Evolutionary conservation across 2,329 filamentous ascomycete genomes (phyloP).

Genomic region (Alternaria hordeiaustralica): DNA sequence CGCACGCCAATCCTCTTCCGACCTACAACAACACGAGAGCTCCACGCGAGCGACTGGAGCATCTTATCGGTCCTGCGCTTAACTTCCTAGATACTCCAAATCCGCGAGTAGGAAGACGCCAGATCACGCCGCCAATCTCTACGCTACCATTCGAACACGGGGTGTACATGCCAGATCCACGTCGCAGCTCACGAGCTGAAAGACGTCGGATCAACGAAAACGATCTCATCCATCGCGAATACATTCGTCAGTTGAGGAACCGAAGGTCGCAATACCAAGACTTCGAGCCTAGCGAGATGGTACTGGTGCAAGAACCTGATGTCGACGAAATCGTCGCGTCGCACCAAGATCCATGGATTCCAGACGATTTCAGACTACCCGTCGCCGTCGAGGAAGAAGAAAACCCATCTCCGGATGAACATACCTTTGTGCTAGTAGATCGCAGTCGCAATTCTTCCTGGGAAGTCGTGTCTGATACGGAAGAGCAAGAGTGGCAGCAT

Average conservation of each 20-base stretch:
- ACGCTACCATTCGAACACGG: background rate
- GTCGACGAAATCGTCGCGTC: background rate
- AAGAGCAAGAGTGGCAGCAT: background rate
- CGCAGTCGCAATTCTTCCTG: background rate
- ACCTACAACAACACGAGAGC: background rate
- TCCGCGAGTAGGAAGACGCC: background rate
- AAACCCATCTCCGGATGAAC: background rate
- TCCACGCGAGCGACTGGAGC: background rate
- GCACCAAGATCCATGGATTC: background rate
- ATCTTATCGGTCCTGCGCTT: background rate
- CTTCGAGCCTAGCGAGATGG: background rate
- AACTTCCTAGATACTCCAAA: background rate
- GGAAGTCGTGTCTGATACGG: background rate
- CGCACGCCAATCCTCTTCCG: background rate
- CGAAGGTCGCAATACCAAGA: background rate
- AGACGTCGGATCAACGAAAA: background rate
- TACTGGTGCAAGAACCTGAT: background rate
- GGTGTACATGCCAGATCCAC: background rate
- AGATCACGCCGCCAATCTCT: background rate
- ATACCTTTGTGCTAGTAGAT: background rate
- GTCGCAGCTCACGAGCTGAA: background rate
- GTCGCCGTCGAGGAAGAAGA: background rate
- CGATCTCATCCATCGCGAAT: background rate
- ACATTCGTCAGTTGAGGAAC: background rate
- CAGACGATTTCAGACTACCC: background rate